These are phyloP conservation scores for Colletotrichum theobromicola DNA, from an alignment of 2,329 filamentous ascomycete species.

Conservation along the genomic window DNA sequence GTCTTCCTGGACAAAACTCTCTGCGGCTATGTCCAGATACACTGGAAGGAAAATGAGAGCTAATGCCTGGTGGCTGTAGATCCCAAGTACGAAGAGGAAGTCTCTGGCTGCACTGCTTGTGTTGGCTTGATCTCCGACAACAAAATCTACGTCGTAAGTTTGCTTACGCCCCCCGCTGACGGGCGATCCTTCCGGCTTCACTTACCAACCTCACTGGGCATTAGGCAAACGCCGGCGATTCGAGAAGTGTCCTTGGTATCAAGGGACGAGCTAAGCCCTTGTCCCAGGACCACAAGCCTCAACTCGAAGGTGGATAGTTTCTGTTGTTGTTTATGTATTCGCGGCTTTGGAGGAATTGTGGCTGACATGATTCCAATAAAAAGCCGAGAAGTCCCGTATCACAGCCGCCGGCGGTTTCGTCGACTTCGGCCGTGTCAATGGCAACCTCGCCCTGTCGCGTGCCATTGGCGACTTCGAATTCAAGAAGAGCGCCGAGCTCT, in stretches of 20 bases:
- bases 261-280: slow-evolving; percentile 97
- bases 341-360: not conserved
- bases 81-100: slow-evolving; percentile 95
- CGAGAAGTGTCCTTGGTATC: slow-evolving; percentile 90
- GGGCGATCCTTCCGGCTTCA: slow-evolving; percentile 28
- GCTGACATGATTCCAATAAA: slow-evolving; percentile 13
- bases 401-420: slow-evolving; percentile 96
- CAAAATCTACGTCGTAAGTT: slow-evolving; percentile 93
- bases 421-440: slow-evolving; percentile 97
- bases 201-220: slow-evolving; percentile 6
- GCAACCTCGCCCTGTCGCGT: slow-evolving; percentile 93
- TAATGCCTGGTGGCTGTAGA: slow-evolving; percentile 60
- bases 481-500: slow-evolving; percentile 97
- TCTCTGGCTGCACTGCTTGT: slow-evolving; percentile 96
- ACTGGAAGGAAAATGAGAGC: not conserved
- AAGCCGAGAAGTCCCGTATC: slow-evolving; percentile 95
- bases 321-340: not conserved
- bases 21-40: not conserved
- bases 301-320: slow-evolving; percentile 80
- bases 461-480: slow-evolving; percentile 99
- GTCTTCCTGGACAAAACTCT: not conserved
- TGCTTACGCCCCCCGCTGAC: slow-evolving; percentile 1
- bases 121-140: slow-evolving; percentile 87
- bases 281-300: slow-evolving; percentile 99
- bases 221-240: slow-evolving; percentile 96